Evolutionary conservation across 2,329 filamentous ascomycete genomes (phyloP).

Genomic region (Cytospora leucostoma): DNA sequence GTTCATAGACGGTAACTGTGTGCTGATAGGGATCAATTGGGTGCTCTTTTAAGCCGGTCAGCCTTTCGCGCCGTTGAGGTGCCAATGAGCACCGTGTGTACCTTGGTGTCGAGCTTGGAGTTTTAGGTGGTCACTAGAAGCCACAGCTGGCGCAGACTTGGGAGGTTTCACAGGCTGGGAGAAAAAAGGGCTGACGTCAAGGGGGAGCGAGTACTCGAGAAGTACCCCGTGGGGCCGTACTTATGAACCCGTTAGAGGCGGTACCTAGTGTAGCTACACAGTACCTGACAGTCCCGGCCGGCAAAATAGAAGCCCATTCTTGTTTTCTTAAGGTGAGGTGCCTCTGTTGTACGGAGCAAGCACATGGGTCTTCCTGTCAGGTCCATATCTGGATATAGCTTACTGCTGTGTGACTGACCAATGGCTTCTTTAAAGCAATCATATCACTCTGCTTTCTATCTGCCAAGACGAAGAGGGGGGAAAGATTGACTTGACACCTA

Average conservation of each 20-base stretch:
- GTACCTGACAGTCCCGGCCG: not conserved
- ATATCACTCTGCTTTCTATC: no score
- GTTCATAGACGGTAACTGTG: constrained; percentile 14
- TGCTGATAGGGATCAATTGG: not conserved
- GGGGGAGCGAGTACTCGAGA: not conserved
- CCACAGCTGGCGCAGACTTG: not conserved
- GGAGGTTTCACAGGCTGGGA: constrained; percentile 7
- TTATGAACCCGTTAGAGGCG: no score
- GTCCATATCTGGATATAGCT: no score
- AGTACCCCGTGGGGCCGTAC: not conserved
- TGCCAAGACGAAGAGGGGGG: no score
- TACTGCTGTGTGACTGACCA: no score
- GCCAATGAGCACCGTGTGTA: not conserved
- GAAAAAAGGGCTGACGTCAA: constrained; percentile 27
- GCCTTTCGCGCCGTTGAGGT: not conserved
- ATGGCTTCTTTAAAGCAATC: no score
- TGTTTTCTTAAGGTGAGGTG: no score
- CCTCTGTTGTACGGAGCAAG: no score
- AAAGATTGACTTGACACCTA: no score
- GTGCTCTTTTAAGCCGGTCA: not conserved
- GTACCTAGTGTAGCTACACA: not conserved
- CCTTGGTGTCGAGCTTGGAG: constrained; percentile 12
- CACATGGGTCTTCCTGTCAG: no score
- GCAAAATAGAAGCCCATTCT: no score
- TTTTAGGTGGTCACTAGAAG: constrained; percentile 13